Evolutionary conservation across 2,329 filamentous ascomycete species (phyloP).

Genomic region (Colletotrichum caudatum): DNA sequence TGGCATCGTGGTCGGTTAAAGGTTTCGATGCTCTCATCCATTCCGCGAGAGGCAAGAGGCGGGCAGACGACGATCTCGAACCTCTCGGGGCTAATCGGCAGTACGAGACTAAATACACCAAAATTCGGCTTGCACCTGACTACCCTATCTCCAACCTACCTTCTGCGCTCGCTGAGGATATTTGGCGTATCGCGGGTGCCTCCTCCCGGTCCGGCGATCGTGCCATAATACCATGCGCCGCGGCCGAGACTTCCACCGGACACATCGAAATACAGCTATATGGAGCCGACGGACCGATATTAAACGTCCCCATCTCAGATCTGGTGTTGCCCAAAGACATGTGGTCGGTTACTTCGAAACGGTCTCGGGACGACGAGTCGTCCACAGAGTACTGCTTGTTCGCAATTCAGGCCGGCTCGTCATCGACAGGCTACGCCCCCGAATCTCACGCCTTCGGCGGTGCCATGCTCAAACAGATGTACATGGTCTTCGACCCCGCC

Average conservation of each 20-base stretch:
- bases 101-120: background rate
- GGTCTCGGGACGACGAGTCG: background rate
- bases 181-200: constrained; percentile 48
- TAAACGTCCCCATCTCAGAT: constrained; percentile 46
- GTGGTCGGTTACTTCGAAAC: background rate
- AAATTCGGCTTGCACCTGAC: constrained; percentile 5
- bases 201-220: constrained; percentile 41
- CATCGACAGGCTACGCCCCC: background rate
- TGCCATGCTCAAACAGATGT: constrained; percentile 48
- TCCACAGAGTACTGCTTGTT: constrained; percentile 45
- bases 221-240: constrained; percentile 47
- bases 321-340: constrained; percentile 45
- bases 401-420: constrained; percentile 47
- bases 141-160: constrained; percentile 43
- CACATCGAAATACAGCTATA: constrained; percentile 47
- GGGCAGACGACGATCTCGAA: background rate
- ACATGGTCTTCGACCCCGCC: constrained; percentile 50
- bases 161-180: constrained; percentile 42
- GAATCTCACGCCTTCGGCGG: constrained; percentile 44
- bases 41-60: constrained; percentile 28
- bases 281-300: constrained; percentile 46
- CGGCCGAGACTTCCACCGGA: constrained; percentile 41
- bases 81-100: background rate
- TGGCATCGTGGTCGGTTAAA: background rate
- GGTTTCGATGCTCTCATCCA: constrained; percentile 19